phyloP scores from a whole-genome alignment of 2,329 filamentous ascomycete genomes.

The Fusarium fracticaudum region DNA sequence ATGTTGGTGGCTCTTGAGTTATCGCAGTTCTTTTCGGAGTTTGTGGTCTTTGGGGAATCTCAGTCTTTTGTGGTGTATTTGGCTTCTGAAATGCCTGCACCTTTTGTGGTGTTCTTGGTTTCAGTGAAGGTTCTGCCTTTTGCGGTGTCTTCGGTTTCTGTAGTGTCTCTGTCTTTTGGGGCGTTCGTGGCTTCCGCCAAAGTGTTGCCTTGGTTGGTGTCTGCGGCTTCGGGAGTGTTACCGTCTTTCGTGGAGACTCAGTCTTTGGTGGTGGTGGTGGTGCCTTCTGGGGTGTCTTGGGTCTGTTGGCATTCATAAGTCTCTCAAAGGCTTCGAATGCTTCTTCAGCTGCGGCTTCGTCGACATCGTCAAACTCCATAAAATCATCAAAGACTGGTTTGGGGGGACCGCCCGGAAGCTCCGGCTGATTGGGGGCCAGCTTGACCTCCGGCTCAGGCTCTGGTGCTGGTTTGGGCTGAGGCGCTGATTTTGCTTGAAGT shows the following conservation, averaged over 20 bases:
- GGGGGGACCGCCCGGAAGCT: not conserved
- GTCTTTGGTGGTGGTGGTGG: not conserved
- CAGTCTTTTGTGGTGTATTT: not conserved
- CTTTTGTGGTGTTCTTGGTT: not conserved
- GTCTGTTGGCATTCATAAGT: slow-evolving; percentile 41
- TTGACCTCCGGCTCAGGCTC: slow-evolving; percentile 3
- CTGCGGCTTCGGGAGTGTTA: not conserved
- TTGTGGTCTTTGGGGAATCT: not conserved
- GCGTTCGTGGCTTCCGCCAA: not conserved
- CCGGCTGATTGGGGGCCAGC: not conserved
- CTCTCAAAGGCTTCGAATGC: slow-evolving; percentile 52
- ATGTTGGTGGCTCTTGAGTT: not conserved
- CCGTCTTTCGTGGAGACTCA: not conserved
- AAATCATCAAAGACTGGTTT: not conserved
- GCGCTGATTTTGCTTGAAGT: not conserved
- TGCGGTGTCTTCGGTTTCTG: not conserved
- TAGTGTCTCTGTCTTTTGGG: not conserved
- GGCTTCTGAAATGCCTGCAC: not conserved
- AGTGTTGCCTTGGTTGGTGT: not conserved
- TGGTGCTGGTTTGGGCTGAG: not conserved
- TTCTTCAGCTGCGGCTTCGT: slow-evolving; percentile 45
- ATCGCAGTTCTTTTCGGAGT: slow-evolving; percentile 10
- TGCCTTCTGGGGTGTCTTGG: not conserved
- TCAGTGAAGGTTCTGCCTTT: not conserved
- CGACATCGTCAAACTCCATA: slow-evolving; percentile 7